phyloP scores from a whole-genome alignment of 768 basidiomycete genomes.

The Lactarius pseudohatsudake region DNA sequence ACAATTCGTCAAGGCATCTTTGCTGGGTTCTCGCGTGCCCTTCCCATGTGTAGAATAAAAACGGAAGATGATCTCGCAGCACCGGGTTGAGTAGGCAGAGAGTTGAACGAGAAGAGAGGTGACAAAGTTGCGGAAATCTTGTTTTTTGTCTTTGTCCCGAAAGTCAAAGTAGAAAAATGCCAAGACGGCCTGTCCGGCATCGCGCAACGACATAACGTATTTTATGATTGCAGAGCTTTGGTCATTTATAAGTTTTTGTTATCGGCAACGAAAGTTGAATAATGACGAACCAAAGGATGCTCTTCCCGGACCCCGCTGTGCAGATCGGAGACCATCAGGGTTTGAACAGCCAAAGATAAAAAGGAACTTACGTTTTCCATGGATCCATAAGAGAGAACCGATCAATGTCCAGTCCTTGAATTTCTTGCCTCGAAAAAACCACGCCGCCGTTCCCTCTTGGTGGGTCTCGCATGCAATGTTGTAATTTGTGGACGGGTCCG shows the following conservation, averaged over 20 bases:
- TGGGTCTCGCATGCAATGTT: neutral
- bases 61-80: neutral
- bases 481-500: neutral
- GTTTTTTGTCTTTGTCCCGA: neutral
- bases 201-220: neutral
- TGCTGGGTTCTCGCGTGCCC: neutral
- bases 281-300: neutral
- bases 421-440: neutral
- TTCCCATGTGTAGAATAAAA: neutral
- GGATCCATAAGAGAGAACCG: neutral
- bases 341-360: neutral
- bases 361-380: neutral
- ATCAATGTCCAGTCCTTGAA: neutral
- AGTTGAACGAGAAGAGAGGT: neutral
- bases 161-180: neutral
- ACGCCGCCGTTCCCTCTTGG: neutral
- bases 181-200: neutral
- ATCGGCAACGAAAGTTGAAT: neutral
- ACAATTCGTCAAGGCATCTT: neutral
- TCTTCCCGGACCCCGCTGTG: neutral
- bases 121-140: neutral
- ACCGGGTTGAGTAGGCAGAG: neutral
- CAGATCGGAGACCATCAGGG: neutral
- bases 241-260: neutral
- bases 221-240: neutral